These are phyloP conservation scores for Protea cynaroides DNA, from an alignment of 164 flowering plant genomes.

Conservation along the genomic window DNA sequence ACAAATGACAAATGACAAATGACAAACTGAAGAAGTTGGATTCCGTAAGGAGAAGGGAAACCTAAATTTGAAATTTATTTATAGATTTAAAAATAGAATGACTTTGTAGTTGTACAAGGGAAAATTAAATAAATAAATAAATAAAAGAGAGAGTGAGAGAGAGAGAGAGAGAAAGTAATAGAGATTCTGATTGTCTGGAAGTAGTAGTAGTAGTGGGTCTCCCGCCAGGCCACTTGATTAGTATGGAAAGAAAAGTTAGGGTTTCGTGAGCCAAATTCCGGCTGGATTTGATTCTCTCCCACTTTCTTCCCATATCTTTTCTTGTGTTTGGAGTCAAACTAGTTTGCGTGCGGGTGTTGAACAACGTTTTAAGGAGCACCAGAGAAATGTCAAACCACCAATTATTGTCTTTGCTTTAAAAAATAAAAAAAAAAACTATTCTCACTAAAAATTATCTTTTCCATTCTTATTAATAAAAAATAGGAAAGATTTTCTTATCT, in stretches of 20 bases:
- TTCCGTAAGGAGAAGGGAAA: no score
- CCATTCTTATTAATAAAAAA: background rate
- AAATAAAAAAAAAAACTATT: background rate
- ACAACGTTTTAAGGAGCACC: conserved; percentile 34
- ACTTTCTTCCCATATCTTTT: background rate
- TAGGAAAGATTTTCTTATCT: no score
- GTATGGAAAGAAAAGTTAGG: conserved; percentile 20
- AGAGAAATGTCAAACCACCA: conserved; percentile 59
- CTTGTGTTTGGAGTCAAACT: conserved; percentile 33
- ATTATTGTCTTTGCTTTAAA: conserved; percentile 35
- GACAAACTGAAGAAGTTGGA: no score
- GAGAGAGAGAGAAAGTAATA: background rate
- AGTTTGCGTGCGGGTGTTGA: conserved; percentile 62
- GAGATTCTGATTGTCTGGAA: no score
- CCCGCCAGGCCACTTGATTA: conserved; percentile 20
- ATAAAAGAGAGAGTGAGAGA: background rate
- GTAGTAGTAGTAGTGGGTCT: conserved; percentile 3
- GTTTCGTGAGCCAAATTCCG: conserved; percentile 36
- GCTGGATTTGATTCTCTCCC: conserved; percentile 16
- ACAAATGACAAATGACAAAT: no score
- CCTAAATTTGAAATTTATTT: no score
- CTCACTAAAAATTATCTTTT: background rate
- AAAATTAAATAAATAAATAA: no score
- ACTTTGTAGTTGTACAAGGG: no score
- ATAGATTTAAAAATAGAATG: no score